phyloP scores from a whole-genome alignment of 140 eudicot genomes.

The Flaveria floridana region DNA sequence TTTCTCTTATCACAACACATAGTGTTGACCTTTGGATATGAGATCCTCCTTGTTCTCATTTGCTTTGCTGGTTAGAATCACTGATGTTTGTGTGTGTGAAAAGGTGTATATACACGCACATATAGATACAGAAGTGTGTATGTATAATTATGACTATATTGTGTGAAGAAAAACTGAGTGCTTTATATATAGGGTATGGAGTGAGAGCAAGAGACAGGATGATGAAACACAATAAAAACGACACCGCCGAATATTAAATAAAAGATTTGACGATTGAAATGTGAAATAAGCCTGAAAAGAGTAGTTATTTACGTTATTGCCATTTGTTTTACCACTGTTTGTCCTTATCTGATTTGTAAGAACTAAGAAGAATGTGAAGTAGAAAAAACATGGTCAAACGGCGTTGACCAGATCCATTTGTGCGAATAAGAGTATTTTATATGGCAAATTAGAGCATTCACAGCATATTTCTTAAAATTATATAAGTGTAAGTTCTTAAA shows the following conservation, averaged over 20 bases:
- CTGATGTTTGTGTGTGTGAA: not conserved
- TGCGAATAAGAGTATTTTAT: too few species aligned
- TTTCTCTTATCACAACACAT: conserved; percentile 35
- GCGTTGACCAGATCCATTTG: conserved; percentile 32
- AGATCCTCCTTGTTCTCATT: conserved; percentile 45
- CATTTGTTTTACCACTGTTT: not conserved
- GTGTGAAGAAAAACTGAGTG: conserved; percentile 26
- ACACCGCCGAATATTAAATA: conserved; percentile 36
- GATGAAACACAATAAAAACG: conserved; percentile 33
- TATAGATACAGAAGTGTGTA: conserved; percentile 28
- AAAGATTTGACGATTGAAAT: conserved; percentile 25
- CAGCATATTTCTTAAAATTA: too few species aligned
- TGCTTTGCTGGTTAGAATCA: conserved; percentile 5
- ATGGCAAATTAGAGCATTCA: too few species aligned
- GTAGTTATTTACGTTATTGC: conserved; percentile 12
- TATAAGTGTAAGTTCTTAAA: too few species aligned
- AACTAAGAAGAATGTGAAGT: not conserved
- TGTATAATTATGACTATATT: conserved; percentile 25
- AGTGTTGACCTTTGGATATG: conserved; percentile 18
- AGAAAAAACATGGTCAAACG: conserved; percentile 23
- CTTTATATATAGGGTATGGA: conserved; percentile 30
- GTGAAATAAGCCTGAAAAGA: not conserved
- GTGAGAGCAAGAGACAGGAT: conserved; percentile 7
- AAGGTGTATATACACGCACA: not conserved
- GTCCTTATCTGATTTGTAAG: conserved; percentile 24